Base-by-base conservation (phyloP, 2,329 filamentous ascomycete species). In the Ascochyta viciae-villosae region DNA sequence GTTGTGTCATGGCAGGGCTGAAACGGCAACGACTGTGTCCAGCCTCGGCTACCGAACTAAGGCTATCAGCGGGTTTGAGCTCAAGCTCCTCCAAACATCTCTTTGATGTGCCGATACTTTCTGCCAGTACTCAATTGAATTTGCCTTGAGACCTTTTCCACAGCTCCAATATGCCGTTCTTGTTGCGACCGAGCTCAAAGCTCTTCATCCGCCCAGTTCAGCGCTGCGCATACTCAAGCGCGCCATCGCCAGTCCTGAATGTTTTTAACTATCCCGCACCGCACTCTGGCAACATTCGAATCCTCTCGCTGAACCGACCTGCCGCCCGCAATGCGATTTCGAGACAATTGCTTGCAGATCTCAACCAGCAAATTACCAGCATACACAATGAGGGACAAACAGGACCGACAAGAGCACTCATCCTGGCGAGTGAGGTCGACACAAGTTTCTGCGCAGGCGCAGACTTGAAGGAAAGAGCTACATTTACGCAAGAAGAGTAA, bases 381-480 rank as follows among this genome's bases (percentile, higher is more conserved):
- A 83, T 98, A 41, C 85, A 89, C 52, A 79, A 78, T 8, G 85
- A 88, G 67, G 79, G 79, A 4, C 82, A 81, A 5, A 77, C 76
- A 23, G 85, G 84, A 3, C 76, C 81, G 29, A 97, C 93, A 15
- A 82, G 95, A 62, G 94, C 91, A 2, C 75, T 99, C 64, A 86
- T 99, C 37, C 68, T 99, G 15, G 90, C 91, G 10, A 96, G 91
- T 70, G 91, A 91, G 37, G 84, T 91, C n/a, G 91, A 97, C 66
- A 82, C 86, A 23, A 89, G 88, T 67, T 99, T 99, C 76, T 99
- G 95, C 76, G 92, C 95, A 0, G 95, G 95, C 34, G 95, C 95
- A 4, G 95, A 99, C 73, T 78, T 99, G 68, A 98, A 97, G 74
- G 94, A 97, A 81, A 82, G 94, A 26, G 84, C 85, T 55, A 85